These are phyloP conservation scores for Huiozyma naganishii DNA, from an alignment of 805 yeast genomes.

Conservation along the genomic window DNA sequence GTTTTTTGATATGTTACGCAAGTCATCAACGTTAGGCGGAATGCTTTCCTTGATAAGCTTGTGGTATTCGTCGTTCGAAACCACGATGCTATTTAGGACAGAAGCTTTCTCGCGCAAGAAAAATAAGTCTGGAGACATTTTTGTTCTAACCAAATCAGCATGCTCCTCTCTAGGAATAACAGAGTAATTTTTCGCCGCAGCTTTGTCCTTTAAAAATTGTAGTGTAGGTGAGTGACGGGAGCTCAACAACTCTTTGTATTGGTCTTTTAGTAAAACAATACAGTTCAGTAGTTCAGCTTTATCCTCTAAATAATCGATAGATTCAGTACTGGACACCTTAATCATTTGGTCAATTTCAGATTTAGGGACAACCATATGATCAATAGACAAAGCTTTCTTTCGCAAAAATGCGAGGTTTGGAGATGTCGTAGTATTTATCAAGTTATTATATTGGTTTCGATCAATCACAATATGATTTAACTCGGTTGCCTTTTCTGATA, in stretches of 20 bases:
- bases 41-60: neutral
- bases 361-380: neutral
- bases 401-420: neutral
- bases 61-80: slow-evolving; percentile 7
- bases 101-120: neutral
- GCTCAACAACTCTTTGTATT: neutral
- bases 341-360: no score
- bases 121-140: slow-evolving; percentile 5
- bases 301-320: neutral
- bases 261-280: neutral
- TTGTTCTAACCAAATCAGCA: neutral
- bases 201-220: neutral
- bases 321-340: no score
- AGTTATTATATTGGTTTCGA: neutral
- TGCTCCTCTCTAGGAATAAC: neutral
- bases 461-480: neutral
- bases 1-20: slow-evolving; percentile 1
- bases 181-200: neutral
- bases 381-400: neutral
- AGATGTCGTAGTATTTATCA: neutral
- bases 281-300: neutral
- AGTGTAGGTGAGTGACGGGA: neutral
- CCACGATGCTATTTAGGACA: slow-evolving; percentile 9
- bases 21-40: slow-evolving; percentile 12
- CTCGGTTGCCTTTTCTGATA: neutral